Percentiles rank a stretch among this genome's conserved stretches.
phyloP scores from a whole-genome alignment of 352 stramenopile genomes.

The Pythium dissimile region DNA sequence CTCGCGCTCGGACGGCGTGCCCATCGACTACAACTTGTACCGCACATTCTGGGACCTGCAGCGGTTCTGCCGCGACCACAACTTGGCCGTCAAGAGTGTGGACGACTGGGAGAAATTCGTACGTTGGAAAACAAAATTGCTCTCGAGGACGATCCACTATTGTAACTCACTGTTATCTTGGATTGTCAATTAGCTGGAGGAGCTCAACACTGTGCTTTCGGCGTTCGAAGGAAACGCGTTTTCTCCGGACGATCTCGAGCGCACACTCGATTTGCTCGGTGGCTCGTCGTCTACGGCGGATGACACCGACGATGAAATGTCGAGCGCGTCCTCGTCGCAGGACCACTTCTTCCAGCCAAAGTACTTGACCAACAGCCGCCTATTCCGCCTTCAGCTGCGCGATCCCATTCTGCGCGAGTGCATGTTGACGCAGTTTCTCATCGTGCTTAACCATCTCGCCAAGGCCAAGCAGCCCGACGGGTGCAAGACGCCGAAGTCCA shows the following conservation, averaged over 20 bases:
- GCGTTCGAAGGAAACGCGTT: slow-evolving; percentile 87
- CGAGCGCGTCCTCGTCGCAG: slow-evolving; percentile 20
- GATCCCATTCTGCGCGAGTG: slow-evolving; percentile 88
- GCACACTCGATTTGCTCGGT: slow-evolving; percentile 46
- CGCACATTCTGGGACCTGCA: slow-evolving; percentile 90
- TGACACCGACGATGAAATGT: slow-evolving; percentile 13
- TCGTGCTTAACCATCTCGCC: slow-evolving; percentile 72
- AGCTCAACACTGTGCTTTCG: slow-evolving; percentile 72
- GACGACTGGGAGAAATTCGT: slow-evolving; percentile 84
- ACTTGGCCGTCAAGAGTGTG: slow-evolving; percentile 52
- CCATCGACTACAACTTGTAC: slow-evolving; percentile 91
- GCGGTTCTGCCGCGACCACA: slow-evolving; percentile 79
- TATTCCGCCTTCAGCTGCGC: slow-evolving; percentile 88
- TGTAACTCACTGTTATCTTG: not conserved
- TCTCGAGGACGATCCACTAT: no score
- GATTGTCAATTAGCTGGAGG: slow-evolving; percentile 44
- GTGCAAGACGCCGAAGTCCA: slow-evolving; percentile 51
- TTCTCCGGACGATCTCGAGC: slow-evolving; percentile 74
- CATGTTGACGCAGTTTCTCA: slow-evolving; percentile 87
- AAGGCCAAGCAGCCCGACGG: slow-evolving; percentile 50
- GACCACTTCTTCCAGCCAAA: slow-evolving; percentile 91
- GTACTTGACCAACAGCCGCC: slow-evolving; percentile 90
- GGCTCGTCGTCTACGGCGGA: not conserved
- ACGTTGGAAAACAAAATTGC: slow-evolving; percentile 24
- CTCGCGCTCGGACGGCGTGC: slow-evolving; percentile 33